Conservation (phyloP, 306 rosid species). For the Ormosia emarginata region DNA sequence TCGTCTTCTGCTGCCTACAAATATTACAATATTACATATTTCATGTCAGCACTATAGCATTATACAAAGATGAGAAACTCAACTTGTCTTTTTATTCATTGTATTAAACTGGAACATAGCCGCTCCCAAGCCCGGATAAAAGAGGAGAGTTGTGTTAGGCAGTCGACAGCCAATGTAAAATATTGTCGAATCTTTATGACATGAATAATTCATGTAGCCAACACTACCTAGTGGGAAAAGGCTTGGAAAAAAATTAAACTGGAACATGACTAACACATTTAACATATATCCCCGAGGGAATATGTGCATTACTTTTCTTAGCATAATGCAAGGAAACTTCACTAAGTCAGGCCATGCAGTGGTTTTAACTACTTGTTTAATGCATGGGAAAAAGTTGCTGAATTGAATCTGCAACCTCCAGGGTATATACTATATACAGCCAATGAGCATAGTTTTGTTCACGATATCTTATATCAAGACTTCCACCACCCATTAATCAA, state of each 20-base stretch:
- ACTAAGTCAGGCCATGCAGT: not conserved
- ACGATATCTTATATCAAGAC: not conserved
- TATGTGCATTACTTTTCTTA: not conserved
- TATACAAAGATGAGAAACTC: conserved; percentile 9
- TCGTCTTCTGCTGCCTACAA: conserved; percentile 34
- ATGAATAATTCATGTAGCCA: no score
- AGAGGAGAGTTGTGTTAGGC: no score
- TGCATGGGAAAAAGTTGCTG: not conserved
- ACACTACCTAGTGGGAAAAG: no score
- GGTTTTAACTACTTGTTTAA: not conserved
- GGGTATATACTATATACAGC: not conserved
- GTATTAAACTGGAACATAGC: not conserved
- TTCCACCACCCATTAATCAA: not conserved
- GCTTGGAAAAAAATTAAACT: no score
- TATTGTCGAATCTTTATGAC: no score
- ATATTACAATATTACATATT: not conserved
- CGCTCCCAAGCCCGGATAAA: no score
- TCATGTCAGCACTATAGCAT: not conserved
- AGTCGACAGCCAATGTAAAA: no score
- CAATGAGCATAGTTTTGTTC: not conserved
- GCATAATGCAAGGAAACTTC: not conserved
- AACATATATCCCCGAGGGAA: not conserved
- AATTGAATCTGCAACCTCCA: not conserved
- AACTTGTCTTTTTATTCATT: not conserved
- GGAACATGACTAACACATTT: not conserved